A percentile compares a stretch with the other conserved stretches of the same genome.
phyloP scores from a whole-genome alignment of 2,329 filamentous ascomycete species.

The Penicillium polonicum region DNA sequence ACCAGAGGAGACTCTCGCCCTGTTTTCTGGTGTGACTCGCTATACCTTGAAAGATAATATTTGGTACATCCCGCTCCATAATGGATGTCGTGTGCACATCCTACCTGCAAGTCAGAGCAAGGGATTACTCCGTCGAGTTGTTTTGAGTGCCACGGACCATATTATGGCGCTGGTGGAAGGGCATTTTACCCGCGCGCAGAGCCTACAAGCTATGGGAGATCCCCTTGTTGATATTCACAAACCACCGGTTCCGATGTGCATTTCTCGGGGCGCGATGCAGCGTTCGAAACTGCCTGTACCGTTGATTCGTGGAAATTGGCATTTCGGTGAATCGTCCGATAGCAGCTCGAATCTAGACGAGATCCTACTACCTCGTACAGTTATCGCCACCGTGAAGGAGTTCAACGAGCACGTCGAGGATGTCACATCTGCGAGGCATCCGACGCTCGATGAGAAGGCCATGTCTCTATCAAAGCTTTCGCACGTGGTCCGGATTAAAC shows the following conservation, averaged over 20 bases:
- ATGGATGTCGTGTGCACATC: slow-evolving; percentile 43
- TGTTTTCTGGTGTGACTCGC: slow-evolving; percentile 33
- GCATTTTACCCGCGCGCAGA: slow-evolving; percentile 25
- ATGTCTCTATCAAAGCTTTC: slow-evolving; percentile 2
- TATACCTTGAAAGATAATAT: slow-evolving; percentile 39
- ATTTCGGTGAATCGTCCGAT: slow-evolving; percentile 8
- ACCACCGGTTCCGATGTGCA: slow-evolving; percentile 31
- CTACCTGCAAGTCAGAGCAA: slow-evolving; percentile 31
- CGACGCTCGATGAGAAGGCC: slow-evolving; percentile 11
- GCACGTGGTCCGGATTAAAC: slow-evolving; percentile 19
- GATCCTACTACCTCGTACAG: slow-evolving; percentile 18
- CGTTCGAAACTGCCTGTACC: slow-evolving; percentile 26
- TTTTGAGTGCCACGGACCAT: slow-evolving; percentile 37
- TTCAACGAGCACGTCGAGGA: slow-evolving; percentile 43
- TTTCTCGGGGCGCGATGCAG: slow-evolving; percentile 27
- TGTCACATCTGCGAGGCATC: slow-evolving; percentile 30
- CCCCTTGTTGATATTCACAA: slow-evolving; percentile 33
- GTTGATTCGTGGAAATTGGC: slow-evolving; percentile 35
- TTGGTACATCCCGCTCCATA: slow-evolving; percentile 34
- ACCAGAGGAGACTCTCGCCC: slow-evolving; percentile 37
- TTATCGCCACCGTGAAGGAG: slow-evolving; percentile 32
- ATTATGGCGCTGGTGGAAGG: slow-evolving; percentile 34
- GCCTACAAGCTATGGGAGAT: slow-evolving; percentile 27
- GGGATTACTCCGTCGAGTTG: slow-evolving; percentile 34
- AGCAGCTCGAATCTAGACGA: slow-evolving; percentile 11